Conservation (phyloP, 805 yeast species). For the Candida dajiaensis region DNA sequence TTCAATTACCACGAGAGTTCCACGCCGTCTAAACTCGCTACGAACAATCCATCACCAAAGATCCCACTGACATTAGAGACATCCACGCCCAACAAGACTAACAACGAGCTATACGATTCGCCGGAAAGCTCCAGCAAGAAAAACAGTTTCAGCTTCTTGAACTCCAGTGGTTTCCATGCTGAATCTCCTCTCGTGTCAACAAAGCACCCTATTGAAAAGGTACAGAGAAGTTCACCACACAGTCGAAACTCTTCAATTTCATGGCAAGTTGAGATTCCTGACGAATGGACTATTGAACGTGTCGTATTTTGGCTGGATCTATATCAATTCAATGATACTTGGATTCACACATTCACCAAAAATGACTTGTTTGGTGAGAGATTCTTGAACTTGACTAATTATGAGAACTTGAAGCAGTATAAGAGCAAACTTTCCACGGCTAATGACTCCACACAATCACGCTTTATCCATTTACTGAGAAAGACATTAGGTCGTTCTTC, state of each 20-base stretch:
- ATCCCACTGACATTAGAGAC: slow-evolving; percentile 6
- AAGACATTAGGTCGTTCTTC: slow-evolving; percentile 29
- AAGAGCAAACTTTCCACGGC: slow-evolving; percentile 36
- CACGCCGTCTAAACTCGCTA: slow-evolving; percentile 11
- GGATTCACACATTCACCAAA: slow-evolving; percentile 62
- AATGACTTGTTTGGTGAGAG: slow-evolving; percentile 54
- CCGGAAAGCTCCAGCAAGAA: slow-evolving; percentile 8
- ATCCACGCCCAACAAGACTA: slow-evolving; percentile 9
- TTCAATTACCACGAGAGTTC: not conserved
- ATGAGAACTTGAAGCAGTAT: slow-evolving; percentile 46
- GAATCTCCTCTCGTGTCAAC: not conserved
- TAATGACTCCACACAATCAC: slow-evolving; percentile 45
- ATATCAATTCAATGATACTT: slow-evolving; percentile 64
- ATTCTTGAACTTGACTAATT: slow-evolving; percentile 63
- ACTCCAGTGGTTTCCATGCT: slow-evolving; percentile 15
- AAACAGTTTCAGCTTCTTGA: slow-evolving; percentile 21
- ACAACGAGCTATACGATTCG: not conserved
- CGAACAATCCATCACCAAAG: slow-evolving; percentile 9
- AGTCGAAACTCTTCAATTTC: slow-evolving; percentile 25
- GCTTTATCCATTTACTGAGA: slow-evolving; percentile 50
- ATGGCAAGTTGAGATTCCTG: slow-evolving; percentile 49
- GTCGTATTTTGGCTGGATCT: slow-evolving; percentile 62
- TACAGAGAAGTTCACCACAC: slow-evolving; percentile 15
- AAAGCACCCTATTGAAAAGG: not conserved
- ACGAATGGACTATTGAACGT: slow-evolving; percentile 67